Evolutionary conservation across 1,284 basidiomycete genomes (phyloP), one percentile per base, ranked within the genome.

Genomic region (Sporisorium exsertum): DNA sequence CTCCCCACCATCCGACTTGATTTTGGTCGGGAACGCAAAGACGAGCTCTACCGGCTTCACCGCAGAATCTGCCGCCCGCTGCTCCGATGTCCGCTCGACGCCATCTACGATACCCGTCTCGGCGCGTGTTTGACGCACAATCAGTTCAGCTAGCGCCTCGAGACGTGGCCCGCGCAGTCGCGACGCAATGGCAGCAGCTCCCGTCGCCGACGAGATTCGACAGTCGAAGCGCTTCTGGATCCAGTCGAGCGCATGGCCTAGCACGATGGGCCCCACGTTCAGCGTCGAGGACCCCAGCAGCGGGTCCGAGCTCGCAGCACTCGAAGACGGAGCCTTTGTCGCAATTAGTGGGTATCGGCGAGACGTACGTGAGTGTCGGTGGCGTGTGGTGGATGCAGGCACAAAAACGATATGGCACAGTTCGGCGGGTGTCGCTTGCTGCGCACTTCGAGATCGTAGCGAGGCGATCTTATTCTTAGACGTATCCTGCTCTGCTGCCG

Each of bases 161-260:
- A 77, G 58, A n/a, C 40, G 42, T 9, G 37, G 33, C 4, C 74
- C 70, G 27, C 55, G 37, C 15, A 77, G 46, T 24, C 52, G 65
- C 13, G 70, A 69, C 27, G 59, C 51, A 4, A 77, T 66, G 1
- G 59, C 54, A 40, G 69, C 63, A 24, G 56, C 63, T 16, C 74
- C 65, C 8, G 51, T 63, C n/a, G 61, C 60, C 5, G 62, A 59
- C 0, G 70, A 69, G 32, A 77, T 72, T 5, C 74, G 58, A 47
- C 74, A 77, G 50, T 77, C 74, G 51, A 77, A 77, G 5, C 74
- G 51, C 54, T 77, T 77, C 57, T 77, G 74, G 13, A 77, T 66
- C 74, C 74, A 77, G 22, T 77, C 74, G 6, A 77, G 51, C 20
- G 74, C 69, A 56, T 77, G 74, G 5, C 51, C 58, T 32, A 77